phyloP scores from a whole-genome alignment of 805 yeast species.

The Lachancea dasiensis region DNA sequence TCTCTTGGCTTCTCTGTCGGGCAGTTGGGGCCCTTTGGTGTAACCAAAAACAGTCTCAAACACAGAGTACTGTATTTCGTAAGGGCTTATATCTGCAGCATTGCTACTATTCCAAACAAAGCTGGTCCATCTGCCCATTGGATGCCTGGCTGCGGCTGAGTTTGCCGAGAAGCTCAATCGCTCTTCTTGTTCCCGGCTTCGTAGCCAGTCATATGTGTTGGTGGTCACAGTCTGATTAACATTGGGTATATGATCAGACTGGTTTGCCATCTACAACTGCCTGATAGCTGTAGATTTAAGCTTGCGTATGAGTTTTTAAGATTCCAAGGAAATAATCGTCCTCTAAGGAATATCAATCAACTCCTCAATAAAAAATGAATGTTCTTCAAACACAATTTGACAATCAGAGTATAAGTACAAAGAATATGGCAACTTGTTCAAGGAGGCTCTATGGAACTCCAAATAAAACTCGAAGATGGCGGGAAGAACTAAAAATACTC shows the following conservation, averaged over 20 bases:
- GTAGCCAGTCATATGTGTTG: conserved; percentile 22
- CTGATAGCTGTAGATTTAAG: no score
- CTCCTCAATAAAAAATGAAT: no score
- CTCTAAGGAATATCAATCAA: no score
- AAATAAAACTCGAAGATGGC: no score
- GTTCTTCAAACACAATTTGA: no score
- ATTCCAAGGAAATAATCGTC: no score
- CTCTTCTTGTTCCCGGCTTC: conserved; percentile 16
- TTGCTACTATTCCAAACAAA: conserved; percentile 6
- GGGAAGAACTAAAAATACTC: no score
- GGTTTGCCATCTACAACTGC: conserved; percentile 8
- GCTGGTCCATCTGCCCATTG: conserved; percentile 9
- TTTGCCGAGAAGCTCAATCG: conserved; percentile 5
- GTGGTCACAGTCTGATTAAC: conserved; percentile 14
- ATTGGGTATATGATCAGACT: conserved; percentile 6
- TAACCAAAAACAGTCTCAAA: conserved; percentile 39
- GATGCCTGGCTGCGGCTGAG: conserved; percentile 5
- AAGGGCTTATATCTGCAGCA: conserved; percentile 11
- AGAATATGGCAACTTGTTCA: no score
- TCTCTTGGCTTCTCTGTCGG: conserved; percentile 31
- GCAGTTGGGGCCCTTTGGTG: conserved; percentile 16
- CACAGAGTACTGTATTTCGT: conserved; percentile 51
- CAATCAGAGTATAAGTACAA: no score
- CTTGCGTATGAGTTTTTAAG: no score
- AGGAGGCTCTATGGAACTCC: no score